Base-by-base conservation (phyloP, 768 basidiomycete species). In the Pleurotus platypus region DNA sequence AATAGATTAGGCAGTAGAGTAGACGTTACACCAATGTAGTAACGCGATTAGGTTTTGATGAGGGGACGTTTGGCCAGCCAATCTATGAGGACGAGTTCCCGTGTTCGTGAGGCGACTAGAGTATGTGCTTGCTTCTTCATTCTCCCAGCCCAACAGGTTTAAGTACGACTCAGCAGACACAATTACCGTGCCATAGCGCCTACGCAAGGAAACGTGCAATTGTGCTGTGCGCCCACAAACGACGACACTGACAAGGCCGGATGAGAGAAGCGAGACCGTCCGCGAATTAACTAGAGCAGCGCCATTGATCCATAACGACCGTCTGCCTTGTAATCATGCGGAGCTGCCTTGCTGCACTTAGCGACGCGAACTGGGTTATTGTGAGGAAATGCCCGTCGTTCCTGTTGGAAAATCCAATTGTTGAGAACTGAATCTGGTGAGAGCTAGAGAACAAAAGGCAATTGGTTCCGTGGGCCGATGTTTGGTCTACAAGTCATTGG, bases 11-110 rank as follows among this genome's bases (percentile, higher is more conserved):
- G 38, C 30, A n/a, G 49, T 50, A 50, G 11, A n/a, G 11, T 50
- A 50, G n/a, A 35, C 30, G 30, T 35, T 35, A 35, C 30, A 35
- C 42, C 2, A 5, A 45, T 16, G 20, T 8, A 22, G 20, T 45
- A 15, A 18, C n/a, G 42, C 7, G 42, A 45, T 45, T 45, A 45
- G n/a, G 9, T 45, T 45, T 6, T 11, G 42, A 38, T 53, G 42
- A 54, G 39, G 8, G 18, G 39, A 50, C 20, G 15, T 40, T 54
- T 54, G 51, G 38, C 51, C 51, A 54, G 51, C 51, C 39, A 54
- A 42, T 39, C 51, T 40, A 54, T 18, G 39, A 54, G 51, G n/a
- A 54, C 16, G 39, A 54, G 51, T 18, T 15, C 11, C n/a, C 37
- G 26, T 40, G 22, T 16, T 42, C 51, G 51, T 54, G 51, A 40